These are phyloP conservation scores for Monascus ruber DNA, from an alignment of 2,329 filamentous ascomycete genomes.

Conservation along the genomic window DNA sequence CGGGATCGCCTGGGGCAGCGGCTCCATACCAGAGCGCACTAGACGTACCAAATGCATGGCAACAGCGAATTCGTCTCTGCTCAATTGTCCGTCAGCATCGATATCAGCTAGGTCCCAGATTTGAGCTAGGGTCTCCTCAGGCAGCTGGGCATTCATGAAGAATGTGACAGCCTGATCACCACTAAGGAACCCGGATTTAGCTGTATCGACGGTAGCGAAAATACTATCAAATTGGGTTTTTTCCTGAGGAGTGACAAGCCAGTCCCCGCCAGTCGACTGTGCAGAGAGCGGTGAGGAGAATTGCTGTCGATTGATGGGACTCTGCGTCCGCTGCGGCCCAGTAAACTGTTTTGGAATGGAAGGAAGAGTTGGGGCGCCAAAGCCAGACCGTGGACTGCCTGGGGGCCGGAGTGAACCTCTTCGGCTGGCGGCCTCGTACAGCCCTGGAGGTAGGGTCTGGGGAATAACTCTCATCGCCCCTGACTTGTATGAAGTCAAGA, in stretches of 20 bases:
- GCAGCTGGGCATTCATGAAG: slow-evolving; percentile 80
- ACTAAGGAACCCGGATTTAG: slow-evolving; percentile 70
- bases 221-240: slow-evolving; percentile 81
- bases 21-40: slow-evolving; percentile 62
- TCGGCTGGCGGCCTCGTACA: slow-evolving; percentile 83
- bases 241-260: slow-evolving; percentile 72
- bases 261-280: slow-evolving; percentile 54
- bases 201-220: slow-evolving; percentile 72
- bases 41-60: slow-evolving; percentile 95
- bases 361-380: slow-evolving; percentile 45
- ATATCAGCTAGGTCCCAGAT: slow-evolving; percentile 98
- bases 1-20: slow-evolving; percentile 66
- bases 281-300: slow-evolving; percentile 41
- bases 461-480: slow-evolving; percentile 71
- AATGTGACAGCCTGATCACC: slow-evolving; percentile 92
- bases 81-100: slow-evolving; percentile 75
- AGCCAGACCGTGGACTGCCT: slow-evolving; percentile 41
- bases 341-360: slow-evolving; percentile 75
- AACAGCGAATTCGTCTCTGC: slow-evolving; percentile 84
- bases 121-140: slow-evolving; percentile 79
- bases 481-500: slow-evolving; percentile 83
- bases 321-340: slow-evolving; percentile 47
- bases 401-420: slow-evolving; percentile 42
- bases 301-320: slow-evolving; percentile 42
- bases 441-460: slow-evolving; percentile 63